A percentile compares a stretch with the other conserved stretches of the same genome.
Evolutionary conservation across 371 early-diverging fungal species (phyloP).

Genomic region (Circinella umbellata): DNA sequence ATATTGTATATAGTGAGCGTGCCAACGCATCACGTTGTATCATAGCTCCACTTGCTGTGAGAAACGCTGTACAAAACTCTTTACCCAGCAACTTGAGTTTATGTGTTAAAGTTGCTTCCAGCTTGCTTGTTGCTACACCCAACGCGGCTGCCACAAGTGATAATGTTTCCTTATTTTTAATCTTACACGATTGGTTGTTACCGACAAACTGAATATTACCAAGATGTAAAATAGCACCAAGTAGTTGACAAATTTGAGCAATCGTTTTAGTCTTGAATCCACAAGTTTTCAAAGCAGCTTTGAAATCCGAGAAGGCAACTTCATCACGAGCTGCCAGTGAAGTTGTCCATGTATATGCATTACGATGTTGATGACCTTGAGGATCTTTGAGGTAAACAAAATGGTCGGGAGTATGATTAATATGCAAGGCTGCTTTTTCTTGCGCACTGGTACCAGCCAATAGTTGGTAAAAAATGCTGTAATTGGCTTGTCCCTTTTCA

Average conservation of each 20-base stretch:
- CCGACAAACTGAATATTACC: conserved; percentile 73
- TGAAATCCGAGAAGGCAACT: conserved; percentile 55
- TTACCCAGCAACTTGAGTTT: conserved; percentile 63
- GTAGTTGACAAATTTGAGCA: conserved; percentile 66
- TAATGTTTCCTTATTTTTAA: conserved; percentile 73
- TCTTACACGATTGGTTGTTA: conserved; percentile 47
- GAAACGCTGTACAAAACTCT: conserved; percentile 83
- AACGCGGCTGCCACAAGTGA: conserved; percentile 80
- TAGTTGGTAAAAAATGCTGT: conserved; percentile 86
- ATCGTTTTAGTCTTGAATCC: conserved; percentile 78
- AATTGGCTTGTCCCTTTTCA: conserved; percentile 66
- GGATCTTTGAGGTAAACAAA: conserved; percentile 59
- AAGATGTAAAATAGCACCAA: conserved; percentile 80
- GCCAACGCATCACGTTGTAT: conserved; percentile 76
- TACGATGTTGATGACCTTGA: conserved; percentile 18
- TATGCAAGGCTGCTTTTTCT: conserved; percentile 64
- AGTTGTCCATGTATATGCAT: not conserved
- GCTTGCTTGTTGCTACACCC: conserved; percentile 63
- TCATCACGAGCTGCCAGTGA: conserved; percentile 33
- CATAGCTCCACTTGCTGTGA: conserved; percentile 70
- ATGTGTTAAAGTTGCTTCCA: conserved; percentile 71
- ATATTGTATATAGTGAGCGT: conserved; percentile 72
- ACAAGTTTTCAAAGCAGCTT: conserved; percentile 69
- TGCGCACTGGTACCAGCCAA: conserved; percentile 62
- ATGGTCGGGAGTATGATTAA: conserved; percentile 52